Evolutionary conservation across 2,329 filamentous ascomycete species (phyloP).

Genomic region (Myriosclerotinia curreyana): DNA sequence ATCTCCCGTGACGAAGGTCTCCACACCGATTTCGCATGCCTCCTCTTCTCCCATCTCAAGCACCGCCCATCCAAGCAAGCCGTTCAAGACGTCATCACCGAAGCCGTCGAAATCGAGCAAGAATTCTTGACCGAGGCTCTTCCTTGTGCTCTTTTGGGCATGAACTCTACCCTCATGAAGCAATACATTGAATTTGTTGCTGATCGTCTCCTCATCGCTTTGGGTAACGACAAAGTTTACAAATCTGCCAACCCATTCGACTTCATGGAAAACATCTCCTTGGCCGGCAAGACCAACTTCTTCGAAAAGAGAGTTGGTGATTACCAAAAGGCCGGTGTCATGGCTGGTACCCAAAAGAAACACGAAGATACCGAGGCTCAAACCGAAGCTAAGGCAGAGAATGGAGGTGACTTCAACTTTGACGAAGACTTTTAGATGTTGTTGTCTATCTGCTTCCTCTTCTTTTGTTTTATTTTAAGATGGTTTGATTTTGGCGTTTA

Average conservation of each 20-base stretch:
- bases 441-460: slow-evolving; percentile 14
- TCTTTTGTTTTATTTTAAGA: slow-evolving; percentile 26
- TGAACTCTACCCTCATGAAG: slow-evolving; percentile 97
- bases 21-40: slow-evolving; percentile 97
- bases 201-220: slow-evolving; percentile 85
- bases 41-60: slow-evolving; percentile 96
- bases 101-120: slow-evolving; percentile 92
- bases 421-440: slow-evolving; percentile 88
- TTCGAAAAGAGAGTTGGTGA: slow-evolving; percentile 99
- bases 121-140: slow-evolving; percentile 97
- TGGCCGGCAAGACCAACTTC: slow-evolving; percentile 99
- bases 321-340: slow-evolving; percentile 99
- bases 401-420: slow-evolving; percentile 81
- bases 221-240: slow-evolving; percentile 94
- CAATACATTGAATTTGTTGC: slow-evolving; percentile 99
- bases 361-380: slow-evolving; percentile 47
- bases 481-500: slow-evolving; percentile 9
- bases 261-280: slow-evolving; percentile 99
- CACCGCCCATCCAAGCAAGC: slow-evolving; percentile 80
- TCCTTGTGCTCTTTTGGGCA: slow-evolving; percentile 87
- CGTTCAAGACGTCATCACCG: slow-evolving; percentile 84
- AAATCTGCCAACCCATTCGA: slow-evolving; percentile 94
- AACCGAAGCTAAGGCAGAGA: slow-evolving; percentile 53
- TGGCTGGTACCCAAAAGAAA: slow-evolving; percentile 85
- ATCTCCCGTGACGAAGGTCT: slow-evolving; percentile 99